Evolutionary conservation across 192 early-diverging fungal species (phyloP), one percentile per base, ranked within the genome.

Genomic region (Dissophora globulifera): DNA sequence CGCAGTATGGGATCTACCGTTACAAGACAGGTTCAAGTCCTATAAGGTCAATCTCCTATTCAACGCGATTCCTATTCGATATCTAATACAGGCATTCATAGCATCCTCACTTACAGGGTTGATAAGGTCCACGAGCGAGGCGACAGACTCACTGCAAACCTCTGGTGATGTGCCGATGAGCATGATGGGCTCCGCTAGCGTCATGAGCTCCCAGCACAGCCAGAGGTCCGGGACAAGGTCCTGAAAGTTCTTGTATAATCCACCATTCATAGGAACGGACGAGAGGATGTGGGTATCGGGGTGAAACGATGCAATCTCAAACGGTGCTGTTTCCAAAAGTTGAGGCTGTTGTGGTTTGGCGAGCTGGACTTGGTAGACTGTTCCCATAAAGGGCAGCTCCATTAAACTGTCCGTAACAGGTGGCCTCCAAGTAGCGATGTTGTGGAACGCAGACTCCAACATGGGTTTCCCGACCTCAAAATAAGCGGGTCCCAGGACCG

Each of bases 131-230:
- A 99, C 85, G 16, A 99, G 81, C 13, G 89, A 80, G 41, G 90
- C 83, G 1, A 97, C 90, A 31, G 91, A 89, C 56, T 94, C 90
- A 59, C 92, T 94, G 79, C 93, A 95, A n/a, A 88, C 88, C 32
- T 86, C 83, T 20, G 97, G 97, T 22, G 91, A 92, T 53, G 95
- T 94, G 16, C 92, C 93, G 41, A 94, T 84, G 8, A 99, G 94
- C 42, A 96, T 86, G 19, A 99, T 81, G 23, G 94, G 89, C 78
- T 98, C 95, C 26, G 90, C 95, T 30, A 98, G 78, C 17, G 96
- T 81, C 86, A 99, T 92, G 60, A 98, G 82, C 82, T 99, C 97
- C 95, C 96, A 99, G 54, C 92, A 88, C 50, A 89, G 72, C 94
- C 95, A 98, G 58, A 96, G 66, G 64, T 93, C 88, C 26, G 90